phyloP scores from a whole-genome alignment of 306 rosid species.

The Inga laurina region DNA sequence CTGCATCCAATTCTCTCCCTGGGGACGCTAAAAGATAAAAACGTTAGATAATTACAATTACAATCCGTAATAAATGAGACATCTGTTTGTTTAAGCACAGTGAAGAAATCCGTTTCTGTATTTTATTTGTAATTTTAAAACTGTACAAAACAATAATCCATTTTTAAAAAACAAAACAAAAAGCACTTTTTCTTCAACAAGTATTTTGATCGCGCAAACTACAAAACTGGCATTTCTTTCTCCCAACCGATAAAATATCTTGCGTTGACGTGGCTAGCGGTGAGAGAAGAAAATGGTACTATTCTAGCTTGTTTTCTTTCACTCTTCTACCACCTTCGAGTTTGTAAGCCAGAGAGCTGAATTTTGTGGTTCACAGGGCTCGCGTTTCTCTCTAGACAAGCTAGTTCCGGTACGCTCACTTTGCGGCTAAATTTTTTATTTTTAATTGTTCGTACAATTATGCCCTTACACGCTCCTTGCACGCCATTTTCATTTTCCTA shows the following conservation, averaged over 20 bases:
- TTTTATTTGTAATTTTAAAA: no score
- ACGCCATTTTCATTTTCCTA: constrained; percentile 30
- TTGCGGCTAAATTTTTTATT: not conserved
- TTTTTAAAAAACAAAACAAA: no score
- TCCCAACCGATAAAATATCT: not conserved
- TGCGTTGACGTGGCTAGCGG: not conserved
- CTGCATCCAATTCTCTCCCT: no score
- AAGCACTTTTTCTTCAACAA: no score
- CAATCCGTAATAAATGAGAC: not conserved
- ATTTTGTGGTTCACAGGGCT: constrained; percentile 5
- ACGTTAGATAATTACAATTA: no score
- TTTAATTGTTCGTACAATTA: not conserved
- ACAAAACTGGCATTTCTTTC: no score
- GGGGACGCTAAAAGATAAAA: no score
- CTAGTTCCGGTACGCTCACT: constrained; percentile 3
- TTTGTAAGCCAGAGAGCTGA: not conserved
- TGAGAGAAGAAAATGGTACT: no score
- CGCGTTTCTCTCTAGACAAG: not conserved
- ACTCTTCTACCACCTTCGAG: not conserved
- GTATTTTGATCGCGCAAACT: no score
- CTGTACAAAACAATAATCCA: no score
- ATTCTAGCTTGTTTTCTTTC: not conserved
- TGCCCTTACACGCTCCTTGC: not conserved
- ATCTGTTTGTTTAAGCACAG: no score
- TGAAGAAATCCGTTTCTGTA: no score